Percentiles rank a stretch among this genome's conserved stretches.
These are phyloP conservation scores for Helicostylum pulchrum DNA, from an alignment of 192 early-diverging fungal species.

Conservation along the genomic window DNA sequence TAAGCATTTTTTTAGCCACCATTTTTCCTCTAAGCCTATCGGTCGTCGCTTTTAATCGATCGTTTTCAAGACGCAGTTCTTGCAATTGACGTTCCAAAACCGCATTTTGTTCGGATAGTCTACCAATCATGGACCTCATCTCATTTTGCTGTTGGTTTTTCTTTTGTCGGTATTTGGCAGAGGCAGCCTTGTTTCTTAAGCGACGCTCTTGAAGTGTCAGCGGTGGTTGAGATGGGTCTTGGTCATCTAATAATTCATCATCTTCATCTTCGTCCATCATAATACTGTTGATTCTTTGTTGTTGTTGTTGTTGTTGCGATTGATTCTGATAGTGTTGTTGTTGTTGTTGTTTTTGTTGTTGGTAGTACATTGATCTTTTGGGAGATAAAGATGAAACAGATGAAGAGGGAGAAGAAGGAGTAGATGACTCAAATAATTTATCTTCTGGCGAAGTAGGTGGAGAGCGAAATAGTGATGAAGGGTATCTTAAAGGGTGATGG, in stretches of 20 bases:
- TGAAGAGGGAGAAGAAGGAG: conserved; percentile 17
- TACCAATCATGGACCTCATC: conserved; percentile 47
- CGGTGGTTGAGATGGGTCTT: conserved; percentile 19
- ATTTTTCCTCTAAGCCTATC: conserved; percentile 52
- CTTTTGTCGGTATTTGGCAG: conserved; percentile 59
- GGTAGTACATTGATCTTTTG: background rate
- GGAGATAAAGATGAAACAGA: conserved; percentile 5
- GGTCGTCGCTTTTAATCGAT: conserved; percentile 39
- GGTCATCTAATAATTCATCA: background rate
- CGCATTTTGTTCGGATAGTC: conserved; percentile 44
- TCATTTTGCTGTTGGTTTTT: conserved; percentile 56
- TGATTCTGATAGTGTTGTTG: conserved; percentile 15
- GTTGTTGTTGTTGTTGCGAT: background rate
- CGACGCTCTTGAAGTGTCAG: conserved; percentile 49
- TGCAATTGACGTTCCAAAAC: conserved; percentile 44
- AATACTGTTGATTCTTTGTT: background rate
- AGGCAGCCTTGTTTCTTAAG: conserved; percentile 57
- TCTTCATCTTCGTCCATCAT: conserved; percentile 1
- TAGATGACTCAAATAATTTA: conserved; percentile 11
- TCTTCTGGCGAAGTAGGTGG: conserved; percentile 23
- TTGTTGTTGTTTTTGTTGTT: too few species aligned
- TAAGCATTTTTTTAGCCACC: conserved; percentile 54
- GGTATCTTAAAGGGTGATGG: background rate
- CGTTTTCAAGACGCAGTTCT: conserved; percentile 48
- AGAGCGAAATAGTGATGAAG: background rate